These are phyloP conservation scores for Lasiosphaeria ovina DNA, from an alignment of 495 filamentous ascomycete genomes.

Conservation along the genomic window DNA sequence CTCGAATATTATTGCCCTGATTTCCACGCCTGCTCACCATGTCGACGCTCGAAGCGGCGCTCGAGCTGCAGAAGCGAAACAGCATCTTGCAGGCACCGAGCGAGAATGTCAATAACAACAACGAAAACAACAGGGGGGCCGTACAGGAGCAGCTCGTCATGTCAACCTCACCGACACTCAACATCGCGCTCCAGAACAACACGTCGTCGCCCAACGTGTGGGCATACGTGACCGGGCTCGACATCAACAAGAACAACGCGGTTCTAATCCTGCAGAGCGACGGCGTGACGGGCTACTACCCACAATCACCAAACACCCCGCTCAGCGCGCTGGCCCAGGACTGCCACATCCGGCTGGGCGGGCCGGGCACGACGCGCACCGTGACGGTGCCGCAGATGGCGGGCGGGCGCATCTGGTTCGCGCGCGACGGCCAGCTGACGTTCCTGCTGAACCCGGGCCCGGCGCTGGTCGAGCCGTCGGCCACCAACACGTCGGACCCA, in stretches of 20 bases:
- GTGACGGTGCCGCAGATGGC: slow-evolving; percentile 66
- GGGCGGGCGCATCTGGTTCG: slow-evolving; percentile 71
- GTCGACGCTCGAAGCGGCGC: slow-evolving; percentile 27
- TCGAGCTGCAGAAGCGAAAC: slow-evolving; percentile 16
- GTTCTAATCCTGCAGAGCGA: slow-evolving; percentile 63
- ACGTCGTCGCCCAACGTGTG: slow-evolving; percentile 60
- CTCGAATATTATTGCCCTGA: too few relatives aligned
- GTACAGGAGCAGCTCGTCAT: background rate
- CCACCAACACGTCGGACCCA: slow-evolving; percentile 62
- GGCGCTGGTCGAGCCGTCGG: slow-evolving; percentile 67
- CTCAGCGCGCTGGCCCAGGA: slow-evolving; percentile 46
- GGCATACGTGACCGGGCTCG: slow-evolving; percentile 69
- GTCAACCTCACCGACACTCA: slow-evolving; percentile 44
- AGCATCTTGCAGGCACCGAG: too few relatives aligned
- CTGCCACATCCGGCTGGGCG: slow-evolving; percentile 62
- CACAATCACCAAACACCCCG: slow-evolving; percentile 25
- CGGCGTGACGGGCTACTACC: slow-evolving; percentile 37
- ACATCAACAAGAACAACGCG: slow-evolving; percentile 58
- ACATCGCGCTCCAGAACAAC: slow-evolving; percentile 62
- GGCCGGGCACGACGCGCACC: slow-evolving; percentile 54
- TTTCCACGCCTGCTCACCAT: slow-evolving; percentile 9
- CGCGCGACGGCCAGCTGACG: slow-evolving; percentile 55
- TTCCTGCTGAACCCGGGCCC: slow-evolving; percentile 71
- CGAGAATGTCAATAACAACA: background rate
- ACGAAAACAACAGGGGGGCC: slow-evolving; percentile 20